phyloP scores from a whole-genome alignment of 106 monocot species.

The Xerophyta viscosa region DNA sequence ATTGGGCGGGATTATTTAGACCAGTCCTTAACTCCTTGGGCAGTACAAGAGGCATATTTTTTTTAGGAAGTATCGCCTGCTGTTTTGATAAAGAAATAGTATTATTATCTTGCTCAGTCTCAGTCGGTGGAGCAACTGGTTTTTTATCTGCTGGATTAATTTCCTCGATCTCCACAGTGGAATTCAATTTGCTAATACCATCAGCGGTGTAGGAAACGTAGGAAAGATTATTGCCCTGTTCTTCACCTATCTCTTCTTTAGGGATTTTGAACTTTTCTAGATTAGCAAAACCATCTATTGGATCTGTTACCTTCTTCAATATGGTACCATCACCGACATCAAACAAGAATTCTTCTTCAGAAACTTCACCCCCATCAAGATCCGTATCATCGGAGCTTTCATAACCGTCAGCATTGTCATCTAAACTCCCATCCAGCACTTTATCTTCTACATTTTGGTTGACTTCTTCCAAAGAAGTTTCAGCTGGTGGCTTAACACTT shows the following conservation, averaged over 20 bases:
- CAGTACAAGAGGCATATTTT: neutral
- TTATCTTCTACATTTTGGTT: neutral
- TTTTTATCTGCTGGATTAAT: neutral
- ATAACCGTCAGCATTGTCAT: conserved; percentile 3
- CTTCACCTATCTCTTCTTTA: conserved; percentile 1
- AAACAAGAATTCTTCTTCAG: conserved; percentile 18
- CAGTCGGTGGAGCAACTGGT: neutral
- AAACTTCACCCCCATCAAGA: conserved; percentile 22
- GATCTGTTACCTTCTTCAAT: conserved; percentile 16
- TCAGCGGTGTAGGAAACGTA: neutral
- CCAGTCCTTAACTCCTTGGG: neutral
- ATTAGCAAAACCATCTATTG: conserved; percentile 9
- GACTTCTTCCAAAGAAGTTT: neutral
- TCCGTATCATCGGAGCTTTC: conserved; percentile 18
- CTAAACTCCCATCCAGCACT: neutral
- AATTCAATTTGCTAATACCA: neutral
- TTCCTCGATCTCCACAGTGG: neutral
- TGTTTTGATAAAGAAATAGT: neutral
- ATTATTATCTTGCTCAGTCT: neutral
- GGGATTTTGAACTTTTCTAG: conserved; percentile 3
- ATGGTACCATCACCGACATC: conserved; percentile 3
- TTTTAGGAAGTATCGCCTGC: neutral
- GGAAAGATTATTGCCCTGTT: conserved; percentile 1
- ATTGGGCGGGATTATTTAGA: neutral
- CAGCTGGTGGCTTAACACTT: neutral